These are phyloP conservation scores for Trichocladium antarcticum DNA, from an alignment of 495 filamentous ascomycete genomes.

Conservation along the genomic window DNA sequence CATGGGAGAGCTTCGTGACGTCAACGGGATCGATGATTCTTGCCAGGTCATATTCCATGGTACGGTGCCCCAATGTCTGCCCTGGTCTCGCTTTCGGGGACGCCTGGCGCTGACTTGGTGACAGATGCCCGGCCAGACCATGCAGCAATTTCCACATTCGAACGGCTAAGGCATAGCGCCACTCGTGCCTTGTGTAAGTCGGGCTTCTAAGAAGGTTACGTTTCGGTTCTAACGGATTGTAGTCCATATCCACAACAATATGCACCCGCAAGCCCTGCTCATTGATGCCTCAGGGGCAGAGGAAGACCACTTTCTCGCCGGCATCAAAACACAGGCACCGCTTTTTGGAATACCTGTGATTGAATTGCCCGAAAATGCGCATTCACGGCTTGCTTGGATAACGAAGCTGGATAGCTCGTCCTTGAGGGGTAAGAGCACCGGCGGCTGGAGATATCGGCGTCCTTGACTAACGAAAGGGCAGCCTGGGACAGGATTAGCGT, in stretches of 20 bases:
- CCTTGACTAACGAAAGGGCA: conserved; percentile 24
- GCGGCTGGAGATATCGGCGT: too few relatives aligned
- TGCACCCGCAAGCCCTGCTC: conserved; percentile 49
- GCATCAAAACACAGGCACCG: conserved; percentile 36
- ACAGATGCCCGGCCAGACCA: conserved; percentile 48
- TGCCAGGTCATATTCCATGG: conserved; percentile 49
- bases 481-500: conserved; percentile 65
- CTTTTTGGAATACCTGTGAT: conserved; percentile 45
- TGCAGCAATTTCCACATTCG: conserved; percentile 37
- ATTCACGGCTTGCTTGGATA: conserved; percentile 60
- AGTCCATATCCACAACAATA: conserved; percentile 43
- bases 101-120: neutral
- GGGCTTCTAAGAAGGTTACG: neutral
- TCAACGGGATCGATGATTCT: conserved; percentile 46
- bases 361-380: conserved; percentile 49
- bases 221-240: conserved; percentile 3
- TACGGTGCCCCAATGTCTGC: conserved; percentile 11
- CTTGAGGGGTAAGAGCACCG: conserved; percentile 44
- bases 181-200: conserved; percentile 34
- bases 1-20: conserved; percentile 39
- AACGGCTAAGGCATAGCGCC: conserved; percentile 37
- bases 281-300: conserved; percentile 41
- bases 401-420: conserved; percentile 61
- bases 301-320: conserved; percentile 44
- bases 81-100: neutral